These are phyloP conservation scores for Chaetomiaceae sp. DNA, from an alignment of 2,329 filamentous ascomycete species.

Conservation along the genomic window DNA sequence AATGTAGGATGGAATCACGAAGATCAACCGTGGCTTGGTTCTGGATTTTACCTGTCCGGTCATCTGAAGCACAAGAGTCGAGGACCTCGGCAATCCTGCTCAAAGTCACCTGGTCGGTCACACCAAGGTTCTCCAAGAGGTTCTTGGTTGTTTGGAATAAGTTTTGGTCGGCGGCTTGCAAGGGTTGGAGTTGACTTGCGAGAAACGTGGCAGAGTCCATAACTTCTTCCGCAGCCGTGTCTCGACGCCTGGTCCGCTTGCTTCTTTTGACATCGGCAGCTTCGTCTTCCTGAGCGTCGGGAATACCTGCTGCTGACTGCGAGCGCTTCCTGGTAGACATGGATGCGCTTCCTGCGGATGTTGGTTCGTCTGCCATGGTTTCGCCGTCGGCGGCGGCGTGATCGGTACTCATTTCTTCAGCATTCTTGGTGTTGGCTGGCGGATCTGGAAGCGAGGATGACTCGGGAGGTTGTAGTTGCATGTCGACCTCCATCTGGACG, in stretches of 20 bases:
- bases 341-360: constrained; percentile 32
- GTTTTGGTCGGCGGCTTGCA: constrained; percentile 53
- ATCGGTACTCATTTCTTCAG: constrained; percentile 9
- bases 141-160: constrained; percentile 54
- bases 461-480: constrained; percentile 29
- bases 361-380: constrained; percentile 11
- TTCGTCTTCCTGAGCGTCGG: constrained; percentile 54
- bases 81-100: constrained; percentile 46
- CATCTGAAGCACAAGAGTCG: constrained; percentile 49
- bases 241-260: constrained; percentile 60
- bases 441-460: constrained; percentile 6
- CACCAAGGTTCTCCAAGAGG: constrained; percentile 51
- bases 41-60: constrained; percentile 46
- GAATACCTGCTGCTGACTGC: constrained; percentile 57
- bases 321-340: constrained; percentile 54
- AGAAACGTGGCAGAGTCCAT: constrained; percentile 50
- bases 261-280: constrained; percentile 56
- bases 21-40: constrained; percentile 47
- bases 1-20: constrained; percentile 44
- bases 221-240: constrained; percentile 51
- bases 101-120: constrained; percentile 46
- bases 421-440: not conserved
- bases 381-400: constrained; percentile 6
- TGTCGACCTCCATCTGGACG: constrained; percentile 38
- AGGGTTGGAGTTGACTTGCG: constrained; percentile 53